Evolutionary conservation across 768 basidiomycete species (phyloP).

Genomic region (Calocybe indica): DNA sequence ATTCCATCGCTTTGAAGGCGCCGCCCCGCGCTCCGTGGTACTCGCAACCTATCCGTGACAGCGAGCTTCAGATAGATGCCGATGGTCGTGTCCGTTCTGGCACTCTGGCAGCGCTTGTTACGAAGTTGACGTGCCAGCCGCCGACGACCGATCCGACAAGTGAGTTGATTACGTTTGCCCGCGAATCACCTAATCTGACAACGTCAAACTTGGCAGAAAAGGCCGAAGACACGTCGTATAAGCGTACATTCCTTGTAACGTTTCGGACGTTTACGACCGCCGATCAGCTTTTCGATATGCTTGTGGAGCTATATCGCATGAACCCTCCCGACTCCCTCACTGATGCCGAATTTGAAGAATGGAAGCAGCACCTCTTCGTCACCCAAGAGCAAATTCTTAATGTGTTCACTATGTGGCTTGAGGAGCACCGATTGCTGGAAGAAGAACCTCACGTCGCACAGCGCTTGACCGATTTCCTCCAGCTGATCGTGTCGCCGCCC

Average conservation of each 20-base stretch:
- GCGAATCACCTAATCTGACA: background rate
- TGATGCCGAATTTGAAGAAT: constrained; percentile 50
- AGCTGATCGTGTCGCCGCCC: constrained; percentile 31
- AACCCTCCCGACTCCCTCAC: constrained; percentile 43
- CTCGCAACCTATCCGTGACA: constrained; percentile 50
- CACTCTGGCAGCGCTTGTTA: constrained; percentile 66
- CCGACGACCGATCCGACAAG: constrained; percentile 42
- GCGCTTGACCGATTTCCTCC: constrained; percentile 51
- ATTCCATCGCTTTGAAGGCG: constrained; percentile 27
- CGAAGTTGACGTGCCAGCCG: constrained; percentile 50
- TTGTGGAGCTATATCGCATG: constrained; percentile 59
- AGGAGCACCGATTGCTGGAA: constrained; percentile 52
- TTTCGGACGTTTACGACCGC: constrained; percentile 77
- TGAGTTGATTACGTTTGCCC: constrained; percentile 27
- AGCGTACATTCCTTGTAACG: constrained; percentile 73
- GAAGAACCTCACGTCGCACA: constrained; percentile 60
- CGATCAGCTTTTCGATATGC: constrained; percentile 59
- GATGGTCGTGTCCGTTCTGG: constrained; percentile 67
- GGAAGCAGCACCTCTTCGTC: constrained; percentile 60
- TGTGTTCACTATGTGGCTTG: constrained; percentile 56
- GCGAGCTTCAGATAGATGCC: constrained; percentile 57
- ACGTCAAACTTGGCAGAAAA: constrained; percentile 7
- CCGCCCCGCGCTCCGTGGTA: constrained; percentile 47
- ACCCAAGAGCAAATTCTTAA: constrained; percentile 58
- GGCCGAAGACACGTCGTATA: constrained; percentile 30